Evolutionary conservation across 441 rosid genomes (phyloP), one percentile per base, ranked within the genome.

Genomic region (Raphanus hybrid): DNA sequence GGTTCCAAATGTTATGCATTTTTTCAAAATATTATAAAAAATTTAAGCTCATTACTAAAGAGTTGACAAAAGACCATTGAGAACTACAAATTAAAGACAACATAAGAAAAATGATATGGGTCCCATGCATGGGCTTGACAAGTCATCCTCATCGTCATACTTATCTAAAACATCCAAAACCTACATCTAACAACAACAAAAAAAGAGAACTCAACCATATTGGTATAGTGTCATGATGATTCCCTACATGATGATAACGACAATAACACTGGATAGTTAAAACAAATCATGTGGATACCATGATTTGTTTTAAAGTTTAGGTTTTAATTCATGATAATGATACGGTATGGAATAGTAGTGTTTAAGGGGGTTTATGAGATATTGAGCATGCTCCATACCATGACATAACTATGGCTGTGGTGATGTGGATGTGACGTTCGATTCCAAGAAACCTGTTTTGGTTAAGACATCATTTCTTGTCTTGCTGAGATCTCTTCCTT

Each of bases 401-500:
- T 73, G 67, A 59, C 64, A 67, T 50, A 67, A 78, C 65, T 64
- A 58, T 45, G 72, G 41, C 54, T 64, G 29, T 60, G 78, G 18
- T 68, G 67, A 37, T 32, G 69, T 29, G 35, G 67, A 9, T 37
- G 76, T 29, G 50, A 64, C 11, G 43, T 70, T 58, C 18, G 74
- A 89, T 84, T 93, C 98, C 12, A 90, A 75, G 84, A 93, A 92
- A 16, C 98, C 97, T 10, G 96, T 93, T 84, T 88, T 92, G 16
- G 97, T 82, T 80, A 92, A 78, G 75, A 93, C 80, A 11, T 87
- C 94, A 82, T 89, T 93, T 79, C 98, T 92, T 68, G 92, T 87
- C 76, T 87, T 85, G 81, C 96, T 92, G 6, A 93, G 96, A 79
- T 93, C 97, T 77, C 98, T 89, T 20, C 98, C 98, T 80, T 93